Evolutionary conservation across 345 rosid genomes (phyloP).

Genomic region (Linum trigynum): DNA sequence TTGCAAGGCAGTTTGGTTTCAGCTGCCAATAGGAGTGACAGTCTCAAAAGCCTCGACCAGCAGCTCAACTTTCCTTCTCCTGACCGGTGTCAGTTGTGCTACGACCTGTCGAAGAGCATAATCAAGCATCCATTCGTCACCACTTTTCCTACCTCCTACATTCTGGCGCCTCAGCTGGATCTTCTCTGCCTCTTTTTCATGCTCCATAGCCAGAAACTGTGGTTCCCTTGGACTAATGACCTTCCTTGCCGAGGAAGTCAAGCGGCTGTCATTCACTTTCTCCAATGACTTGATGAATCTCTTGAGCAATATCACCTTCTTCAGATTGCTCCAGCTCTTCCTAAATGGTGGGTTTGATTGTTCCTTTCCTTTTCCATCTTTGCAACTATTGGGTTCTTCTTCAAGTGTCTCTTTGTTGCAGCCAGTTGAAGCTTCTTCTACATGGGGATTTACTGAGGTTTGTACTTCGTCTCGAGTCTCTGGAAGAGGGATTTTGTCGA

Average conservation of each 20-base stretch:
- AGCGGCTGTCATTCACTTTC: slow-evolving; percentile 34
- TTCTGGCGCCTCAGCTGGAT: slow-evolving; percentile 61
- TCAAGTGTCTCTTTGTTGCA: slow-evolving; percentile 3
- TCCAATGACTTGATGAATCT: slow-evolving; percentile 76
- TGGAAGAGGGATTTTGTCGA: slow-evolving; percentile 7
- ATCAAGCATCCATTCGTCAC: slow-evolving; percentile 92
- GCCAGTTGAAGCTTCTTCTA: slow-evolving; percentile 9
- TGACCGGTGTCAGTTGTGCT: slow-evolving; percentile 65
- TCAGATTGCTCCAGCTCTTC: slow-evolving; percentile 23
- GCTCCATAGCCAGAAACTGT: slow-evolving; percentile 34
- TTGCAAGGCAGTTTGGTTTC: background rate
- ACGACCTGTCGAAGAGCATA: slow-evolving; percentile 70
- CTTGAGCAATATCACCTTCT: slow-evolving; percentile 20
- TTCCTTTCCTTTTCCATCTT: slow-evolving; percentile 21
- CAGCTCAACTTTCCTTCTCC: slow-evolving; percentile 68
- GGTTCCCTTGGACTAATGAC: slow-evolving; percentile 41
- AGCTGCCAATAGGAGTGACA: slow-evolving; percentile 34
- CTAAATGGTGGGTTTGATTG: slow-evolving; percentile 6
- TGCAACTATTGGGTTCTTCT: slow-evolving; percentile 16
- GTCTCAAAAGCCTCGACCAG: slow-evolving; percentile 88
- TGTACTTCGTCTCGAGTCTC: slow-evolving; percentile 1
- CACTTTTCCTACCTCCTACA: slow-evolving; percentile 44
- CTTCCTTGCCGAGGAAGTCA: background rate
- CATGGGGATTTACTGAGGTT: background rate
- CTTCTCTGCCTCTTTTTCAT: slow-evolving; percentile 43